Conservation (phyloP, 805 yeast species). For the Grigorovia transvaalensis region DNA sequence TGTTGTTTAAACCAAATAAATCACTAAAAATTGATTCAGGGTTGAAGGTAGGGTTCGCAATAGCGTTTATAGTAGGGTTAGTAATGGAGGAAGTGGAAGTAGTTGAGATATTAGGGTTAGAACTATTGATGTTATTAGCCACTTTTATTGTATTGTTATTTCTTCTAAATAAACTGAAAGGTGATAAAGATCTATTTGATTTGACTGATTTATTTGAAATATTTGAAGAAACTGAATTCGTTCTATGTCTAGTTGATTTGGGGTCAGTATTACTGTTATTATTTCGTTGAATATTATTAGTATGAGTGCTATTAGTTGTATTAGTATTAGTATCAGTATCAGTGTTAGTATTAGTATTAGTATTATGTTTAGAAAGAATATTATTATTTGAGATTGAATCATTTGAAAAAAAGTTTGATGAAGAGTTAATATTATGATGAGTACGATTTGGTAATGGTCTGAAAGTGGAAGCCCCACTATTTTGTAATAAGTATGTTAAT, state of each 20-base stretch:
- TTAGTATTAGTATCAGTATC: too few species aligned
- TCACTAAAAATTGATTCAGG: slow-evolving; percentile 16
- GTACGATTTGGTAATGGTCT: slow-evolving; percentile 7
- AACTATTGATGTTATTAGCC: neutral
- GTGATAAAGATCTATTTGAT: slow-evolving; percentile 20
- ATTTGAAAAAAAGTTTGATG: too few species aligned
- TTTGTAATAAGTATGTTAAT: slow-evolving; percentile 4
- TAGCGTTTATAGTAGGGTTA: neutral
- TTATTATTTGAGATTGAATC: too few species aligned
- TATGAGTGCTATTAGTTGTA: too few species aligned
- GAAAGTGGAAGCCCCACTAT: slow-evolving; percentile 13
- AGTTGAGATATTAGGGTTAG: neutral
- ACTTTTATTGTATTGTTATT: slow-evolving; percentile 14
- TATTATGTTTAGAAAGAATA: too few species aligned
- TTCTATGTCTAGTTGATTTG: slow-evolving; percentile 6
- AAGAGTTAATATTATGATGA: too few species aligned
- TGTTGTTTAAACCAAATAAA: slow-evolving; percentile 10
- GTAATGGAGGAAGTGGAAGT: neutral
- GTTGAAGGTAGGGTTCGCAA: too few species aligned
- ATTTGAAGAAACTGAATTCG: slow-evolving; percentile 2
- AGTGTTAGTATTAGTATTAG: too few species aligned
- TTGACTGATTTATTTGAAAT: neutral
- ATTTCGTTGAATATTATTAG: neutral
- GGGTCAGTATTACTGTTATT: neutral
- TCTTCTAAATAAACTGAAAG: slow-evolving; percentile 21